Evolutionary conservation across 768 basidiomycete species (phyloP).

Genomic region (Chalciporus chontae): DNA sequence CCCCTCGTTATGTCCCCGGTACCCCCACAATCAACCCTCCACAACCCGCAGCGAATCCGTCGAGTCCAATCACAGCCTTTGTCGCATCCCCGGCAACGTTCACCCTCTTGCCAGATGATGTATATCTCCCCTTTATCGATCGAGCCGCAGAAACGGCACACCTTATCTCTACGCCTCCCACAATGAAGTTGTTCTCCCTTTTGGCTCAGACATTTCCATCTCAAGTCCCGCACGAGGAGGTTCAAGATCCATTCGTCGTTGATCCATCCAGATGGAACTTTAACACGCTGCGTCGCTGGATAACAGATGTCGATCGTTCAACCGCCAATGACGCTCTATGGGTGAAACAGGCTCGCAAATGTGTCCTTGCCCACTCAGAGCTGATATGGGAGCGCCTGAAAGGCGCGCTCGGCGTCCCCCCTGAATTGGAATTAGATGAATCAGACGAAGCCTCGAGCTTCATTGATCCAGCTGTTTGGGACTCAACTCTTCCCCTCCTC

Average conservation of each 20-base stretch:
- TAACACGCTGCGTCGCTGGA: conserved; percentile 61
- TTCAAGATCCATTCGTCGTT: conserved; percentile 35
- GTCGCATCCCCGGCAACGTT: conserved; percentile 53
- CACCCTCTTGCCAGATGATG: conserved; percentile 70
- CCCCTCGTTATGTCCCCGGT: conserved; percentile 31
- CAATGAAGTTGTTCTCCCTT: conserved; percentile 67
- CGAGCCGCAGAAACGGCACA: conserved; percentile 70
- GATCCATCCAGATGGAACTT: conserved; percentile 74
- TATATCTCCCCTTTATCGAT: conserved; percentile 84
- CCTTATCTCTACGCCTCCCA: conserved; percentile 63
- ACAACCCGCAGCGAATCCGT: conserved; percentile 3
- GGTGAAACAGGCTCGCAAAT: conserved; percentile 69
- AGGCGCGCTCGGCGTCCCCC: conserved; percentile 82
- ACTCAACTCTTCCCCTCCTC: not conserved
- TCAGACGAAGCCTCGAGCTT: not conserved
- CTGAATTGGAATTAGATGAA: conserved; percentile 73
- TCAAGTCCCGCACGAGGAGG: conserved; percentile 23
- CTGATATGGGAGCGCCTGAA: conserved; percentile 92
- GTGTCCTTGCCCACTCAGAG: conserved; percentile 74
- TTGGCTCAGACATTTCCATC: conserved; percentile 66
- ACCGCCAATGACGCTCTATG: conserved; percentile 67
- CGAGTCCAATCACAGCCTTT: not conserved
- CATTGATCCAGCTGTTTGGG: not conserved
- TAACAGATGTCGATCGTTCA: conserved; percentile 61
- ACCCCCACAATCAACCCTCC: not conserved